Conservation (phyloP, 805 yeast genomes). For the Candida insectalens region DNA sequence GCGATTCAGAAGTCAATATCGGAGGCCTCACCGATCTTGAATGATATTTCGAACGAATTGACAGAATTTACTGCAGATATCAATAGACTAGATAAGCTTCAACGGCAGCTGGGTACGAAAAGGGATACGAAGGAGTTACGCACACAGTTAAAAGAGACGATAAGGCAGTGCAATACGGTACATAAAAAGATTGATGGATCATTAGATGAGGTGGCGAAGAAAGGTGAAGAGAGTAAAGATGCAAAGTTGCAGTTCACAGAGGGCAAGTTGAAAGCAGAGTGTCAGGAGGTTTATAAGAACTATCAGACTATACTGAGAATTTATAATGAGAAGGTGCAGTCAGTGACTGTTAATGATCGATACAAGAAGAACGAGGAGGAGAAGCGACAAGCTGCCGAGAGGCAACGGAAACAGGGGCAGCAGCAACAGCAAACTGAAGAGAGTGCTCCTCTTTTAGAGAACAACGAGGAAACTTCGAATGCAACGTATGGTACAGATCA, state of each 20-base stretch:
- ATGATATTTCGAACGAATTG: slow-evolving; percentile 11
- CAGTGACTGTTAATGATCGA: slow-evolving; percentile 25
- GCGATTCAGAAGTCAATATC: slow-evolving; percentile 6
- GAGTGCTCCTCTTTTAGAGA: neutral
- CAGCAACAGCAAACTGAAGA: neutral
- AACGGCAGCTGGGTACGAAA: slow-evolving; percentile 41
- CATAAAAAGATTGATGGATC: slow-evolving; percentile 9
- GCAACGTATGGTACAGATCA: slow-evolving; percentile 5
- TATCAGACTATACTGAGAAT: slow-evolving; percentile 32
- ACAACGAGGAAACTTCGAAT: neutral
- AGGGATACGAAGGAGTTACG: slow-evolving; percentile 34
- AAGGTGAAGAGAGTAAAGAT: slow-evolving; percentile 2
- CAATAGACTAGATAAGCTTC: slow-evolving; percentile 38
- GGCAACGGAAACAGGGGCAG: slow-evolving; percentile 10
- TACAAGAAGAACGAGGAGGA: slow-evolving; percentile 10
- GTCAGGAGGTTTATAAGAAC: slow-evolving; percentile 37
- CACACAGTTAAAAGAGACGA: slow-evolving; percentile 20
- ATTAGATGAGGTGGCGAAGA: slow-evolving; percentile 8
- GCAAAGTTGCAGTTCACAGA: slow-evolving; percentile 27
- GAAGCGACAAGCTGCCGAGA: neutral
- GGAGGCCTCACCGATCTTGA: slow-evolving; percentile 5
- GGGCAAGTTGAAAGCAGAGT: slow-evolving; percentile 48
- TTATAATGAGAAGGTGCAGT: slow-evolving; percentile 40
- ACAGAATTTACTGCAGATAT: slow-evolving; percentile 29
- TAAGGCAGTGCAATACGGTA: slow-evolving; percentile 10